Percentiles rank a stretch among this genome's conserved stretches.
Conservation (phyloP, 2,329 filamentous ascomycete genomes). For the Westerdykella ornata region DNA sequence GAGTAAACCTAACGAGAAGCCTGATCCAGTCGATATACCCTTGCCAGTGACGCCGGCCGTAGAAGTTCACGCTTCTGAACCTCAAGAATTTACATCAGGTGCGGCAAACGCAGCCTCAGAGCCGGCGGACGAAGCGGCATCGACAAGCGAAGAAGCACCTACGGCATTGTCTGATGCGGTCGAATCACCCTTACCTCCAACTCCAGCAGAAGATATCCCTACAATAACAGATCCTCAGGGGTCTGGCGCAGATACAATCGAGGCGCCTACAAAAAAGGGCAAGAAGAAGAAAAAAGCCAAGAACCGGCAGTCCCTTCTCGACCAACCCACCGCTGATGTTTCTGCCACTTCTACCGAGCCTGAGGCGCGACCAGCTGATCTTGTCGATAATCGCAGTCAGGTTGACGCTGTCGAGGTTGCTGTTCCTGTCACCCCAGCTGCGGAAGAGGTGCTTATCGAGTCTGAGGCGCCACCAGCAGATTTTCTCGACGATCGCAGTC, state of each 20-base stretch:
- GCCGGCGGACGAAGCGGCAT: too few species aligned
- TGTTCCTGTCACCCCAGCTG: neutral
- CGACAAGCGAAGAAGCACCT: too few species aligned
- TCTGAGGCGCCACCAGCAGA: neutral
- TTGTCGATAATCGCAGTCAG: too few species aligned
- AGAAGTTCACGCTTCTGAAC: neutral
- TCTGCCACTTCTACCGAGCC: neutral
- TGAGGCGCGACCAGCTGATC: too few species aligned
- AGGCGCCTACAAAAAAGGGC: constrained; percentile 3
- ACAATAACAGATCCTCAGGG: constrained; percentile 3
- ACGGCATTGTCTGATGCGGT: too few species aligned
- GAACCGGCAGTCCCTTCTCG: constrained; percentile 1
- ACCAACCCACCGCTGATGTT: neutral
- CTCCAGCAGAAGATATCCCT: neutral
- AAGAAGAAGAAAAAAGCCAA: constrained; percentile 5
- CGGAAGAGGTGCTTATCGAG: neutral
- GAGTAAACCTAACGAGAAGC: neutral
- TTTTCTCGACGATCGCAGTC: too few species aligned
- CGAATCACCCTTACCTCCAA: neutral
- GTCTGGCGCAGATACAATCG: neutral
- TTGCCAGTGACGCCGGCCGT: neutral
- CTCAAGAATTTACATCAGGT: neutral
- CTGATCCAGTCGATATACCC: neutral
- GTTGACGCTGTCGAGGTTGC: neutral
- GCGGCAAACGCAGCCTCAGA: neutral